These are phyloP conservation scores for Bacidia rubella DNA, from an alignment of 495 filamentous ascomycete species.

Conservation along the genomic window DNA sequence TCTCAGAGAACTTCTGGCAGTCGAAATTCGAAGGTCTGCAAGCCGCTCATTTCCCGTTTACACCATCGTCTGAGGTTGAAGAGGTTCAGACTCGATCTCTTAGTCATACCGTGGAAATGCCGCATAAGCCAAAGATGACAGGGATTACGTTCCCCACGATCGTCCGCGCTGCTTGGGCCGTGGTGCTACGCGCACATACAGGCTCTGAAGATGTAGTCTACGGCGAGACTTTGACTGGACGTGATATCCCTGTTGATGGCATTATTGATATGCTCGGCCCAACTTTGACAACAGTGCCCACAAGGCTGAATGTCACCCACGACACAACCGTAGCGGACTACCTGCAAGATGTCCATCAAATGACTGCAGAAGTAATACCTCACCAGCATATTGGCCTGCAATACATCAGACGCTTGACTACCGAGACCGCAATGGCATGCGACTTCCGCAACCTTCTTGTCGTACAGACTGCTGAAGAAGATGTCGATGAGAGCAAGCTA, in stretches of 20 bases:
- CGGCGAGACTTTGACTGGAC: slow-evolving; percentile 41
- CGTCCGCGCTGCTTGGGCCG: slow-evolving; percentile 41
- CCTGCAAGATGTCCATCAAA: slow-evolving; percentile 29
- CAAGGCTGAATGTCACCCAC: slow-evolving; percentile 30
- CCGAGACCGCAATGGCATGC: slow-evolving; percentile 37
- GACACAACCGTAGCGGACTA: slow-evolving; percentile 26
- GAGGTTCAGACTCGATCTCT: slow-evolving; percentile 17
- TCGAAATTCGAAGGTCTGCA: slow-evolving; percentile 23
- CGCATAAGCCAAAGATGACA: slow-evolving; percentile 21
- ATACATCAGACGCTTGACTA: slow-evolving; percentile 39
- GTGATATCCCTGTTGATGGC: slow-evolving; percentile 36
- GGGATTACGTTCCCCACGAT: slow-evolving; percentile 34
- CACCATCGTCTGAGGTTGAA: slow-evolving; percentile 21
- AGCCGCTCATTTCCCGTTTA: slow-evolving; percentile 13
- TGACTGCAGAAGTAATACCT: slow-evolving; percentile 24
- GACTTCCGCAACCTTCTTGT: slow-evolving; percentile 40
- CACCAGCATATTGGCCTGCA: slow-evolving; percentile 36
- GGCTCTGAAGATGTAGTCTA: slow-evolving; percentile 38
- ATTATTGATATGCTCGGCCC: slow-evolving; percentile 40
- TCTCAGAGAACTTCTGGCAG: slow-evolving; percentile 34
- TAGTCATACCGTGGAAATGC: slow-evolving; percentile 18
- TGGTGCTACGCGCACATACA: slow-evolving; percentile 33
- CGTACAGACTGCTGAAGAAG: slow-evolving; percentile 26
- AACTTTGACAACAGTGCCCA: slow-evolving; percentile 39
- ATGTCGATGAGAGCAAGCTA: slow-evolving; percentile 1